A percentile compares a stretch with the other conserved stretches of the same genome.
Evolutionary conservation across 1,284 basidiomycete genomes (phyloP).

Genomic region (Cutaneotrichosporon mucoides): DNA sequence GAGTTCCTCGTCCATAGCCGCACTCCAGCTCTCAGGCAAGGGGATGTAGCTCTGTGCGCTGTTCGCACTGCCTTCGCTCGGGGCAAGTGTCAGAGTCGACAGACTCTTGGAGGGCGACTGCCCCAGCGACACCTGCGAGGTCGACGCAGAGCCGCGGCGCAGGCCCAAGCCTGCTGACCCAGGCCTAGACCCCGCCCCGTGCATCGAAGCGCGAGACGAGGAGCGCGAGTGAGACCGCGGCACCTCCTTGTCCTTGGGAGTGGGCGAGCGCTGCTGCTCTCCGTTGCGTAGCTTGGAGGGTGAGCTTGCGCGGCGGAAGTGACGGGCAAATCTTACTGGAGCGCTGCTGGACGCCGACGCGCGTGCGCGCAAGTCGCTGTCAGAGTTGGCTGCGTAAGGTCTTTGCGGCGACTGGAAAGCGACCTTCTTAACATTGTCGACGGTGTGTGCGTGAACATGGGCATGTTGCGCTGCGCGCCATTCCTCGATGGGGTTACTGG

Average conservation of each 20-base stretch:
- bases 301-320: neutral
- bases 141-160: neutral
- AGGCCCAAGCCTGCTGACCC: neutral
- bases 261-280: neutral
- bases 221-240: no score
- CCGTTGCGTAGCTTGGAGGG: neutral
- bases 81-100: conserved; percentile 4
- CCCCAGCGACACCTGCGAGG: neutral
- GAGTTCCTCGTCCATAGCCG: conserved; percentile 90
- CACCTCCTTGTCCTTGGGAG: neutral
- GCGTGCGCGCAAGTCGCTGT: conserved; percentile 11
- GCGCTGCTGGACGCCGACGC: no score
- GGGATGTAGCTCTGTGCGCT: conserved; percentile 34
- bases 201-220: neutral
- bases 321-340: no score
- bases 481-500: neutral
- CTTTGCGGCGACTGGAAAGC: conserved; percentile 13
- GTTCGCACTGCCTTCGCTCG: neutral
- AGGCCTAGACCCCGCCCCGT: neutral
- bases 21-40: conserved; percentile 85
- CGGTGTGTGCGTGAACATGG: neutral
- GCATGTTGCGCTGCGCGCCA: neutral
- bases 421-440: conserved; percentile 21
- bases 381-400: neutral
- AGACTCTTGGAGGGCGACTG: conserved; percentile 11